phyloP scores from a whole-genome alignment of 2,329 filamentous ascomycete genomes.

The Nothopassalora personata region DNA sequence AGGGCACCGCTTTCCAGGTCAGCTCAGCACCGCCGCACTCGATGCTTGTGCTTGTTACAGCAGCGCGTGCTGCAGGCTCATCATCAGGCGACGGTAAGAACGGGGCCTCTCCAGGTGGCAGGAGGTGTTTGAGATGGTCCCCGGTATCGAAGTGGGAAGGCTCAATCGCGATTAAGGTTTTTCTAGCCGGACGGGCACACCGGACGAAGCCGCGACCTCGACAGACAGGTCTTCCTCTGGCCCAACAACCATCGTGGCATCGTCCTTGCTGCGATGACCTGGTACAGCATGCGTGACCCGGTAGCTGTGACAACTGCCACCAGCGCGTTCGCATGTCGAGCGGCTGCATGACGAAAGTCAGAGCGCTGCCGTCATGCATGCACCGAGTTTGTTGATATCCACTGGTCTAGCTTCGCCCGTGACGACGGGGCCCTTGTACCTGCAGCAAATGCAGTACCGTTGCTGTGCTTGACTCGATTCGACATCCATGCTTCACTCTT shows the following conservation, averaged over 20 bases:
- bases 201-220: background rate
- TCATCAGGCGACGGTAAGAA: conserved; percentile 1
- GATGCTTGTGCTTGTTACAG: background rate
- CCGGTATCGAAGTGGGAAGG: background rate
- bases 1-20: background rate
- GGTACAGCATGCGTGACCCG: background rate
- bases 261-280: background rate
- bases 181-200: background rate
- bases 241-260: background rate
- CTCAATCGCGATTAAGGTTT: background rate
- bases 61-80: background rate
- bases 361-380: conserved; percentile 3
- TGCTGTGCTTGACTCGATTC: conserved; percentile 13
- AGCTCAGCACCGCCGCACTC: background rate
- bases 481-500: conserved; percentile 14
- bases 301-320: conserved; percentile 4
- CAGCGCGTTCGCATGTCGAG: background rate
- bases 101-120: too few species aligned
- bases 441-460: conserved; percentile 16
- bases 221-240: background rate
- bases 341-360: conserved; percentile 7
- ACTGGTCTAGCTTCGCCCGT: background rate
- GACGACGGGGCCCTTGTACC: conserved; percentile 11
- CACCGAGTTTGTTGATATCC: conserved; percentile 10
- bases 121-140: conserved; percentile 1